A percentile compares a stretch with the other conserved stretches of the same genome.
Evolutionary conservation across 2,329 filamentous ascomycete genomes (phyloP).

Genomic region (Chaetothyriales sp.): DNA sequence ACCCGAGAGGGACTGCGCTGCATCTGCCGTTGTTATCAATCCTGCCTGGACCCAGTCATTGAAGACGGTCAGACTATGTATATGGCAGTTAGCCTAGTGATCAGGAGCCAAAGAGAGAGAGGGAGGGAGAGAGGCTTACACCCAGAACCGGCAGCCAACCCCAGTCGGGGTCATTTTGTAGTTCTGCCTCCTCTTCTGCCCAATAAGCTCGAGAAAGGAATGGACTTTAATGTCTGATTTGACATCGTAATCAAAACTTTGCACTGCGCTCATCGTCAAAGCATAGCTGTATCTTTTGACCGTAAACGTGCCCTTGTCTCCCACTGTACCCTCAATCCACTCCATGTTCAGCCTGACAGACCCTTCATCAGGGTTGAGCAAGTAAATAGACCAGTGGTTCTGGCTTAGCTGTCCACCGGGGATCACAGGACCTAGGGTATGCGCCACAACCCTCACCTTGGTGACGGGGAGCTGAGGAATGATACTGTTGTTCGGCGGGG

Average conservation of each 20-base stretch:
- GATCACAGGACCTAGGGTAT: not conserved
- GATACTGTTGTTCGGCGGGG: too few relatives aligned
- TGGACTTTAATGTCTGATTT: not conserved
- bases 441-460: conserved; percentile 1
- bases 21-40: not conserved
- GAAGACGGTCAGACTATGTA: conserved; percentile 1
- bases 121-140: not conserved
- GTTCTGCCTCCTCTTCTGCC: not conserved
- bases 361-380: too few relatives aligned
- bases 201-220: not conserved
- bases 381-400: not conserved
- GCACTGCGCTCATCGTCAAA: not conserved
- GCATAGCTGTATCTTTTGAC: not conserved
- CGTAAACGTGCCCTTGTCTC: not conserved
- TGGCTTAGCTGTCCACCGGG: not conserved
- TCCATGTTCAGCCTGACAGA: too few relatives aligned
- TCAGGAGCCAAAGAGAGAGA: too few relatives aligned
- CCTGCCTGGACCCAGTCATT: conserved; percentile 1
- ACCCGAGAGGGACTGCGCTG: not conserved
- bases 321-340: too few relatives aligned
- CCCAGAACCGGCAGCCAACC: conserved; percentile 1
- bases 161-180: conserved; percentile 1
- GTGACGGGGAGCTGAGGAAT: not conserved
- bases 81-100: not conserved
- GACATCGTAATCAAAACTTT: not conserved